phyloP scores from a whole-genome alignment of 345 rosid genomes.

The Psidium guajava region DNA sequence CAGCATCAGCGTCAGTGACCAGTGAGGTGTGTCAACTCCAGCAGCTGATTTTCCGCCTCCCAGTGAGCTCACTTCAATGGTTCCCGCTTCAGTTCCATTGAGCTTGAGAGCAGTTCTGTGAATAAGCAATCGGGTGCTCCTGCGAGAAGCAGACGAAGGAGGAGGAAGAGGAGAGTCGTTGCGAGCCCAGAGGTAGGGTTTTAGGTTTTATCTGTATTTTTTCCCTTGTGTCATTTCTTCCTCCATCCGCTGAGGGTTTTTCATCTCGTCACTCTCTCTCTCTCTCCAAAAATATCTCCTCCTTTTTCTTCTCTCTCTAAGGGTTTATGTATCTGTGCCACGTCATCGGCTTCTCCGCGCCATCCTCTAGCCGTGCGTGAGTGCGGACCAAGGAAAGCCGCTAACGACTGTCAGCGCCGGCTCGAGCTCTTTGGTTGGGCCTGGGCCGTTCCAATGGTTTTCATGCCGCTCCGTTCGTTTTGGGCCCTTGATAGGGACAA shows the following conservation, averaged over 20 bases:
- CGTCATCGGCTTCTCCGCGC: background rate
- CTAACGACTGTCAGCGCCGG: background rate
- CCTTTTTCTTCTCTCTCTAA: background rate
- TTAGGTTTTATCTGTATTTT: background rate
- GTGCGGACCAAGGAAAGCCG: background rate
- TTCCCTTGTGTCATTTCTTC: background rate
- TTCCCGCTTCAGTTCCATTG: background rate
- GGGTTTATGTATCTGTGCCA: background rate
- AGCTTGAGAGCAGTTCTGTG: background rate
- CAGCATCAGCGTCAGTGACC: background rate
- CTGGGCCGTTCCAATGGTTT: background rate
- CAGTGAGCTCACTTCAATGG: background rate
- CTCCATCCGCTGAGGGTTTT: background rate
- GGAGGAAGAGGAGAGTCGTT: background rate
- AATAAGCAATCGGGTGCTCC: background rate
- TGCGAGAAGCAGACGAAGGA: background rate
- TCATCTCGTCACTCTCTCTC: background rate
- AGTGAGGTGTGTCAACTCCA: background rate
- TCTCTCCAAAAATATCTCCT: background rate
- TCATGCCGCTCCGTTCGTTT: background rate
- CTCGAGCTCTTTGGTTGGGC: background rate
- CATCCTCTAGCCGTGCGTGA: background rate
- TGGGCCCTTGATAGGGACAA: background rate
- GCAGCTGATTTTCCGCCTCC: background rate
- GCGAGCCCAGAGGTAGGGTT: background rate